Conservation (phyloP, 2,329 filamentous ascomycete species). For the Botrytis tulipae region DNA sequence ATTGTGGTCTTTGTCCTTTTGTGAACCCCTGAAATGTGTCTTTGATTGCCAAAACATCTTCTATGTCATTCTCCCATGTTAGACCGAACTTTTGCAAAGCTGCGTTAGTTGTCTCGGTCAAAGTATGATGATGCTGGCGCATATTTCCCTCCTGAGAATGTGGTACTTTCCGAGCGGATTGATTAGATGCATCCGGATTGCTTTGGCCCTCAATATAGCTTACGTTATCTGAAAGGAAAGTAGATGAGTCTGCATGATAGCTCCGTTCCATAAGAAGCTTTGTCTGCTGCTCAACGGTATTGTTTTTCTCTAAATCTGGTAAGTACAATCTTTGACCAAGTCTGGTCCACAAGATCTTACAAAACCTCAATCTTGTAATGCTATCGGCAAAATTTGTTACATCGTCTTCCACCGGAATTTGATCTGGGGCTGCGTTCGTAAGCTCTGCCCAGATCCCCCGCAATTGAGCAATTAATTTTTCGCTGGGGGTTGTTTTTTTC, state of each 20-base stretch:
- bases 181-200: background rate
- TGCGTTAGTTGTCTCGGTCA: background rate
- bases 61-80: conserved; percentile 4
- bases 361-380: background rate
- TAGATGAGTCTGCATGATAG: background rate
- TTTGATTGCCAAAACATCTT: conserved; percentile 5
- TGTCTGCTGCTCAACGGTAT: background rate
- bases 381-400: background rate
- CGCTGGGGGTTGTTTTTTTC: background rate
- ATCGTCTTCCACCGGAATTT: background rate
- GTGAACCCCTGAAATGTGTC: conserved; percentile 1
- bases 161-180: background rate
- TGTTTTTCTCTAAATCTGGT: background rate
- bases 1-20: conserved; percentile 4
- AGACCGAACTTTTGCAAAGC: background rate
- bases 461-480: background rate
- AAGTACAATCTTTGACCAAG: background rate
- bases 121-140: background rate
- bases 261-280: background rate
- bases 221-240: background rate
- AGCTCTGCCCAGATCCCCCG: conserved; percentile 1
- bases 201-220: too few species aligned
- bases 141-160: background rate
- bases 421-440: background rate
- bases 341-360: background rate